Base-by-base conservation (phyloP, 352 stramenopile genomes). In the Phytophthora sp. region DNA sequence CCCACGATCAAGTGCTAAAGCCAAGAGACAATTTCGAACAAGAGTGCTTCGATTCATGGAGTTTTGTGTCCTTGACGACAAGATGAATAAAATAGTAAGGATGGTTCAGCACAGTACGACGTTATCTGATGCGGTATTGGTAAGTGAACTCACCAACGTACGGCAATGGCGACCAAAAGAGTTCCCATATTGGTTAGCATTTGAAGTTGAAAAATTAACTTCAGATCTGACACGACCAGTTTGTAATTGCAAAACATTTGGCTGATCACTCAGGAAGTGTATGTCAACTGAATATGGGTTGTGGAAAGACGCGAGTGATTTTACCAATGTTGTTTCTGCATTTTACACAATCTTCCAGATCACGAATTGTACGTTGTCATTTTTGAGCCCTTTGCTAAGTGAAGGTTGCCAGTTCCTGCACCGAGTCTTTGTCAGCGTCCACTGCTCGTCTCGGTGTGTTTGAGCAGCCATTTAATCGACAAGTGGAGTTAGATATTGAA, bases 271-370 rank as follows among this genome's bases (percentile, higher is more conserved):
- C 78, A 12, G 77, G 84, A 26, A 74, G 82, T 3, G 80, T 96
- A 11, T 90, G 84, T 12, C 87, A 97, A 56, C 74, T 97, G 6
- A 96, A 96, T 57, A 96, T 96, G 88, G 90, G 89, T 0, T 68
- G 85, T 23, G 90, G 90, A n/a, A 96, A 96, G 72, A 96, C 87
- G n/a, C 64, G 79, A 4, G 90, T 97, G 27, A 95, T 97, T 53
- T 49, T 96, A 9, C 90, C 90, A 0, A 96, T 97, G 88, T 67
- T 97, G 1, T 88, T 96, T 15, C 73, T 97, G 6, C 71, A 94
- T 61, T 95, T 71, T 16, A 70, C 71, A 4, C 68, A 33, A 30
- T 68, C 31, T 20, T 38, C 7, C 4, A 61, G 51, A 8, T 20
- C 56, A 0, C 66, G 51, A 23, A 57, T 91, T 11, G 71, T 88